Conservation (phyloP, 371 early-diverging fungal species). For the Apophysomyces trapeziformis region DNA sequence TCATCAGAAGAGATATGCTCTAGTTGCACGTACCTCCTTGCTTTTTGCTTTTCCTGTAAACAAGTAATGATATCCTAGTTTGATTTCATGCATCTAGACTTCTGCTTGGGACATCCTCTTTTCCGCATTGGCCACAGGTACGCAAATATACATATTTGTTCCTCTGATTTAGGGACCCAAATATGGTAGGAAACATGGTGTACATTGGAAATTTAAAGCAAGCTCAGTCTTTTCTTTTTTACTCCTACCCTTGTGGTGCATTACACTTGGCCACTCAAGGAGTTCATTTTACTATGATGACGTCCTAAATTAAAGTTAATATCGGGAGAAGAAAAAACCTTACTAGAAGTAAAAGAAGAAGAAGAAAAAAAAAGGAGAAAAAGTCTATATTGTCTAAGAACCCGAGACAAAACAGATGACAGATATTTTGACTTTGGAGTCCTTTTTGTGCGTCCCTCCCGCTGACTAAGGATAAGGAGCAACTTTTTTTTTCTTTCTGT, state of each 20-base stretch:
- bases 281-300: not conserved
- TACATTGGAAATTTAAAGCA: not conserved
- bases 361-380: not conserved
- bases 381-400: not conserved
- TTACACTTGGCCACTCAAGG: not conserved
- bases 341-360: not conserved
- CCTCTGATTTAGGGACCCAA: too few relatives aligned
- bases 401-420: conserved; percentile 1
- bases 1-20: too few relatives aligned
- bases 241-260: conserved; percentile 4
- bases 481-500: too few relatives aligned
- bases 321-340: not conserved
- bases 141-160: too few relatives aligned
- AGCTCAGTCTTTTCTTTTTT: not conserved
- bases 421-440: not conserved
- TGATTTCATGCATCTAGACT: too few relatives aligned
- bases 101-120: too few relatives aligned
- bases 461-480: not conserved
- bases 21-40: too few relatives aligned
- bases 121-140: too few relatives aligned
- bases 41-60: too few relatives aligned
- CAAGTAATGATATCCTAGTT: too few relatives aligned
- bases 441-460: not conserved
- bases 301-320: too few relatives aligned
- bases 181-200: not conserved